These are phyloP conservation scores for Erodium texanum DNA, from an alignment of 441 rosid genomes.

Conservation along the genomic window DNA sequence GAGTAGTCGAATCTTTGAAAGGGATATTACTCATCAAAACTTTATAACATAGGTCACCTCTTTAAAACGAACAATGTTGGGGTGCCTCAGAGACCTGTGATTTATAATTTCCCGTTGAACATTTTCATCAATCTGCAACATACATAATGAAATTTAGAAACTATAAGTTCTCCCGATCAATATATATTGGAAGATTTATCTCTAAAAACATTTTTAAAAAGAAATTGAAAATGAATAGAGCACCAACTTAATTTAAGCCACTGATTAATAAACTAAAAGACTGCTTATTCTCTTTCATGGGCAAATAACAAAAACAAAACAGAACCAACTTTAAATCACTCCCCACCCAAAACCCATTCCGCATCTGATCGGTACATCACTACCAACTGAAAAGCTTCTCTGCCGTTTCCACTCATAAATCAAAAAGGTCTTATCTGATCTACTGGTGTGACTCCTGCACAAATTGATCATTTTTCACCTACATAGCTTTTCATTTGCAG, in stretches of 20 bases:
- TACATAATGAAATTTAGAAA: conserved; percentile 9
- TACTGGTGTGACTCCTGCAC: neutral
- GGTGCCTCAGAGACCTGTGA: conserved; percentile 56
- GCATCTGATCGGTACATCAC: neutral
- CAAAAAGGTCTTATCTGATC: neutral
- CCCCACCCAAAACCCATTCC: neutral
- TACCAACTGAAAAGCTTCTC: neutral
- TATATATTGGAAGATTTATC: neutral
- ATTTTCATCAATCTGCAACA: conserved; percentile 55
- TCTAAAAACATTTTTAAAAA: neutral
- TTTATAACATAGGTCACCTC: conserved; percentile 32
- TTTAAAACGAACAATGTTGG: conserved; percentile 56
- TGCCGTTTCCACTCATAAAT: neutral
- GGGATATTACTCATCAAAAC: neutral
- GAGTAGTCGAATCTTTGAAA: neutral
- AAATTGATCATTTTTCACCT: neutral
- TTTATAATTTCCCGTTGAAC: conserved; percentile 63
- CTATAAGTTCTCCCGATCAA: neutral
- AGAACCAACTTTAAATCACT: neutral
- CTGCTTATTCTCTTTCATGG: neutral
- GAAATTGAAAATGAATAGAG: neutral
- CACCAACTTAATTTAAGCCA: neutral
- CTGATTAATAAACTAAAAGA: neutral
- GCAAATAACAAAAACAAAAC: neutral
- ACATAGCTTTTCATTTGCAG: neutral